Conservation (phyloP, 345 rosid genomes). For the Carallia pectinifolia region DNA sequence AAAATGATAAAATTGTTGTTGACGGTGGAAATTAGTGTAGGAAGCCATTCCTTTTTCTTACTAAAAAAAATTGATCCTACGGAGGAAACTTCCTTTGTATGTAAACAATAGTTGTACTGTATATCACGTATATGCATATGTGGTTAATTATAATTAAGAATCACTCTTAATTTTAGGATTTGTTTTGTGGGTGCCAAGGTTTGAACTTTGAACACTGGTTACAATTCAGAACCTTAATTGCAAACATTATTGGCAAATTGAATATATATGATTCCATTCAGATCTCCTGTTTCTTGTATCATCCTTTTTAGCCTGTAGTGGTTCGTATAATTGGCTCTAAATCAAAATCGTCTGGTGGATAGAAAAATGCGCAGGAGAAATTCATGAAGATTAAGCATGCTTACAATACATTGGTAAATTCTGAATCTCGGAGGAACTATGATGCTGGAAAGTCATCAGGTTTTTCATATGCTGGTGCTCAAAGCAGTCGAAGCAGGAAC, state of each 20-base stretch:
- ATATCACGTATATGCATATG: too few species aligned
- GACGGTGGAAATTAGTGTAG: background rate
- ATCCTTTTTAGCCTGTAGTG: background rate
- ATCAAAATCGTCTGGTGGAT: slow-evolving; percentile 23
- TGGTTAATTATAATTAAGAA: too few species aligned
- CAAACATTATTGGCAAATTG: background rate
- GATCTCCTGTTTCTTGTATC: background rate
- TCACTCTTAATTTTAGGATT: too few species aligned
- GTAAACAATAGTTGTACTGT: too few species aligned
- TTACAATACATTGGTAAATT: slow-evolving; percentile 61
- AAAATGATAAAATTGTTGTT: background rate
- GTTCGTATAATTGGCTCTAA: slow-evolving; percentile 2
- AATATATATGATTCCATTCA: background rate
- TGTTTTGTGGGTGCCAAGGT: background rate
- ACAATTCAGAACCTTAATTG: background rate
- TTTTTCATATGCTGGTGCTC: slow-evolving; percentile 52
- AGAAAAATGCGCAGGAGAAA: slow-evolving; percentile 80
- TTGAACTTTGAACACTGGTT: background rate
- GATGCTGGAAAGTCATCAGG: slow-evolving; percentile 53
- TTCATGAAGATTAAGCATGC: slow-evolving; percentile 66
- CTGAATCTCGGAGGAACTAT: slow-evolving; percentile 60
- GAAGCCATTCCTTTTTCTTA: background rate
- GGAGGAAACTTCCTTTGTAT: background rate
- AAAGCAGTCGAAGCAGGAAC: slow-evolving; percentile 34
- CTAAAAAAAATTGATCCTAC: too few species aligned